Evolutionary conservation across 2,329 filamentous ascomycete species (phyloP).

Genomic region (Aureobasidium sp.): DNA sequence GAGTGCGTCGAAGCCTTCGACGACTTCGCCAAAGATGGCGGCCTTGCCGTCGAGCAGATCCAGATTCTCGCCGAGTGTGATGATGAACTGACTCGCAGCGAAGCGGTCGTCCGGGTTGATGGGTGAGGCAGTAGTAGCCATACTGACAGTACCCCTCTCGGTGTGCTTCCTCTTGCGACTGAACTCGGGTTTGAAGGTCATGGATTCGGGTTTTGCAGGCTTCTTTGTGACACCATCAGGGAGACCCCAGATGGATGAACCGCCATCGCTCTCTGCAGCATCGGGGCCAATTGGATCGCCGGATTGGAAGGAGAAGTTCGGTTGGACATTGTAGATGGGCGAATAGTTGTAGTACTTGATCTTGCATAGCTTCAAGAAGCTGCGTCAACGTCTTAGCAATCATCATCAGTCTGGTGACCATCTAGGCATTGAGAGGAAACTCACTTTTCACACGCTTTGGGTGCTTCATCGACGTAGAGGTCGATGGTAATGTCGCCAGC

Average conservation of each 20-base stretch:
- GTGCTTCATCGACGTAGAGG: slow-evolving; percentile 78
- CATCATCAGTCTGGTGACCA: slow-evolving; percentile 41
- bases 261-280: slow-evolving; percentile 78
- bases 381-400: slow-evolving; percentile 46
- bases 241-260: slow-evolving; percentile 85
- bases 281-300: slow-evolving; percentile 87
- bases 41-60: slow-evolving; percentile 89
- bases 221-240: slow-evolving; percentile 57
- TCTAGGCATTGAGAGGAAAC: slow-evolving; percentile 26
- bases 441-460: slow-evolving; percentile 91
- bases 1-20: slow-evolving; percentile 88
- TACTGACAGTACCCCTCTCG: slow-evolving; percentile 88
- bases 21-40: slow-evolving; percentile 90
- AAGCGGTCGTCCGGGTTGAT: slow-evolving; percentile 72
- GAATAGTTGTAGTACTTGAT: slow-evolving; percentile 99
- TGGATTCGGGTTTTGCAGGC: slow-evolving; percentile 43
- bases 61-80: slow-evolving; percentile 81
- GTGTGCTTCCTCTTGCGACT: slow-evolving; percentile 80
- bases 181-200: slow-evolving; percentile 66
- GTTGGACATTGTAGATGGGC: slow-evolving; percentile 84
- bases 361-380: slow-evolving; percentile 98
- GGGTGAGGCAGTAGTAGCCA: slow-evolving; percentile 78
- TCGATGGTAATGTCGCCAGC: slow-evolving; percentile 93
- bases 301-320: slow-evolving; percentile 92
- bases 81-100: slow-evolving; percentile 85